Evolutionary conservation across 2,329 filamentous ascomycete genomes (phyloP), one percentile per base, ranked within the genome.

Genomic region (Fusarium sp.): DNA sequence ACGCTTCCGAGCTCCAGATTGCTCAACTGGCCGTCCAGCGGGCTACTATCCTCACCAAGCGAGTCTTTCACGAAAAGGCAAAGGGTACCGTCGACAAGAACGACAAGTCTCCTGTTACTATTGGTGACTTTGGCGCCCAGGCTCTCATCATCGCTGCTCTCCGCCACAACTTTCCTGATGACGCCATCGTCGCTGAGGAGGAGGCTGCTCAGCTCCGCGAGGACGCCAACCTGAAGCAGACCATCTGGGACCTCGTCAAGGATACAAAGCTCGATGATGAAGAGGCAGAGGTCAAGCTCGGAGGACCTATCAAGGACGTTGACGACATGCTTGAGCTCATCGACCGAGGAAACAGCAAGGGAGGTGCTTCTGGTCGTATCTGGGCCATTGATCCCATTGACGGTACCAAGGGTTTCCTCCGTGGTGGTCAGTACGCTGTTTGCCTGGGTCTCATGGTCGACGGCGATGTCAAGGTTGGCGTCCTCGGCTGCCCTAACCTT

Each of bases 321-420:
- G 91, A 94, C 66, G 85, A 87, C 42, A 91, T 93, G 91, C 82
- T 93, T 69, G 86, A 90, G 73, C 84, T 92, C 42, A 91, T 94
- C 74, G 92, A 94, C 84, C 83, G 84, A 70, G 92, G 92, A 46
- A 89, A 89, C 80, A 94, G 92, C 83, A 84, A 89, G 66, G 94
- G 94, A 69, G 94, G 94, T 31, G 82, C 85, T 69, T 88, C 86
- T 74, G 95, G 94, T 71, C 89, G 96, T 75, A 94, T 98, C 82
- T 99, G 96, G 96, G 94, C 96, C 44, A 91, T 99, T 66, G 96
- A 99, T 83, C 96, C 96, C 68, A 98, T 99, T 72, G 96, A 99
- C 83, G 96, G 96, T 75, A 99, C 96, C 62, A 98, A 98, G 85
- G 97, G 96, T 33, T 99, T 99, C 86, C 87, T 99, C 69, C 91